A percentile compares a stretch with the other conserved stretches of the same genome.
phyloP scores from a whole-genome alignment of 202 grass and related monocot species.

The Carex sylvatica region DNA sequence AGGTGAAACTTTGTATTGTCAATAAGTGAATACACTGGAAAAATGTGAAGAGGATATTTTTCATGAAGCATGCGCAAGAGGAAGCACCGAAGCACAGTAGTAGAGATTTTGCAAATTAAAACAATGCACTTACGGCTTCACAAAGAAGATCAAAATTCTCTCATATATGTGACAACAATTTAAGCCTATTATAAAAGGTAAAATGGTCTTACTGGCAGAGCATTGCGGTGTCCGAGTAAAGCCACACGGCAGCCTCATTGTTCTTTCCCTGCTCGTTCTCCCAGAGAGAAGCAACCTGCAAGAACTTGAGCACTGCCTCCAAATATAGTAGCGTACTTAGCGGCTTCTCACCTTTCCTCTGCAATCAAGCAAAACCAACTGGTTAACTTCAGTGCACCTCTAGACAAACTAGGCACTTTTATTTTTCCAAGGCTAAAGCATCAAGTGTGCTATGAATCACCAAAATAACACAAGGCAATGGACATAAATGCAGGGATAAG shows the following conservation, averaged over 20 bases:
- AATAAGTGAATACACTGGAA: too few species aligned
- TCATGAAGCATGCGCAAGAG: too few species aligned
- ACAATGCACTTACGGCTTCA: too few species aligned
- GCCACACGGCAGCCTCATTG: background rate
- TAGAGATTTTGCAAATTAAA: too few species aligned
- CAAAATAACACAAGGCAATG: background rate
- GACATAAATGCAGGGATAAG: background rate
- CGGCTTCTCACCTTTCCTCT: background rate
- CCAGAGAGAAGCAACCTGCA: background rate
- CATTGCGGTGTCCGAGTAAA: background rate
- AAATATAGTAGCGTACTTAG: background rate
- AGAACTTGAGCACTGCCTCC: background rate
- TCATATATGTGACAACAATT: too few species aligned
- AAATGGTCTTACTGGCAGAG: background rate
- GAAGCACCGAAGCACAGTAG: too few species aligned
- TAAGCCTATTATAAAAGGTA: background rate
- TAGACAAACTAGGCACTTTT: background rate
- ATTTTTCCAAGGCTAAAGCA: background rate
- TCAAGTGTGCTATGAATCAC: background rate
- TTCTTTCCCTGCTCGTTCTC: background rate
- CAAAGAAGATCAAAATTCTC: too few species aligned
- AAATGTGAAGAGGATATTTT: too few species aligned
- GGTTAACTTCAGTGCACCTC: background rate
- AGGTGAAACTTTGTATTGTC: too few species aligned
- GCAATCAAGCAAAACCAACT: background rate